Conservation (phyloP, 2,329 filamentous ascomycete species). For the Clonostachys solani region DNA sequence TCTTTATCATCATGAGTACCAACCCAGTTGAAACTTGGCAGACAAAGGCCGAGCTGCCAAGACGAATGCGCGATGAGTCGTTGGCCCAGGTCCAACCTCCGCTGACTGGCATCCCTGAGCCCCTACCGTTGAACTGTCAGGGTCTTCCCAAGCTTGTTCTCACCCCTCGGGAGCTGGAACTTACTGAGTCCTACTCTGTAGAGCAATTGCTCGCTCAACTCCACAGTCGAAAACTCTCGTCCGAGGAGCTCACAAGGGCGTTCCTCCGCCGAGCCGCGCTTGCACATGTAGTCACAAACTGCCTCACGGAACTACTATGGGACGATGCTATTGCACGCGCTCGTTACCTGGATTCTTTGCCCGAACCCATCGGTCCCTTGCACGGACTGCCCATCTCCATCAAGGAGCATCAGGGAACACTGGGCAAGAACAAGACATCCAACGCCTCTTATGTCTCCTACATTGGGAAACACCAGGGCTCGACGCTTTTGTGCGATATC, state of each 20-base stretch:
- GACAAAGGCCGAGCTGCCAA: too few species aligned
- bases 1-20: too few species aligned
- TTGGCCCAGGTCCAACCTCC: conserved; percentile 17
- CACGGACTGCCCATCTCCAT: conserved; percentile 51
- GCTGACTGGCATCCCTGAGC: conserved; percentile 11
- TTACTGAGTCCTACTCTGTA: conserved; percentile 2
- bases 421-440: conserved; percentile 18
- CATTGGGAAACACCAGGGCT: conserved; percentile 44
- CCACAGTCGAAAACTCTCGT: neutral
- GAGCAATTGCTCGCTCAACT: conserved; percentile 1
- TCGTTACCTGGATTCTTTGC: conserved; percentile 35
- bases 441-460: conserved; percentile 48
- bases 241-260: conserved; percentile 3
- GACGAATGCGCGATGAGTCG: conserved; percentile 10
- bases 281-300: conserved; percentile 21
- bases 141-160: conserved; percentile 11
- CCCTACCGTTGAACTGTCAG: conserved; percentile 12
- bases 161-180: conserved; percentile 7
- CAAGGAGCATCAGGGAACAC: conserved; percentile 37
- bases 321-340: conserved; percentile 38
- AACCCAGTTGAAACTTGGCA: too few species aligned
- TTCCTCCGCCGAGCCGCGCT: conserved; percentile 6
- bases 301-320: conserved; percentile 45
- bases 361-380: conserved; percentile 36
- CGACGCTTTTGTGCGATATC: conserved; percentile 55